Percentiles rank a stretch among this genome's conserved stretches.
phyloP scores from a whole-genome alignment of 306 rosid genomes.

The Gastrolobium villosum region DNA sequence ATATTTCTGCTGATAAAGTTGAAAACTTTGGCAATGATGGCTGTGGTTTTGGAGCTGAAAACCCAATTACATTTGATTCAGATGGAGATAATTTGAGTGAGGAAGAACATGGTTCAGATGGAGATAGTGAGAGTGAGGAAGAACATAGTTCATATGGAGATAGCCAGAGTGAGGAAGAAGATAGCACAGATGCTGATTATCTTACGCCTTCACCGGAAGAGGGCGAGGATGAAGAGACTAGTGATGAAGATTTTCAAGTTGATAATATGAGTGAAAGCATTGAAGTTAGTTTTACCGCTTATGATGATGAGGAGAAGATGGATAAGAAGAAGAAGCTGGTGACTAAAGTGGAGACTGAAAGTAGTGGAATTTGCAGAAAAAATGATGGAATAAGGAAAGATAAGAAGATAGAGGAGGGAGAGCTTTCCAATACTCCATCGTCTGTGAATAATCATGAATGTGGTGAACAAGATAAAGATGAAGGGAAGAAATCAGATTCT shows the following conservation, averaged over 20 bases:
- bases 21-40: background rate
- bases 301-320: background rate
- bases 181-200: background rate
- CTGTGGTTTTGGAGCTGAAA: background rate
- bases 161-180: background rate
- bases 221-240: background rate
- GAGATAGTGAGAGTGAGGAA: background rate
- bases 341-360: background rate
- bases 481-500: background rate
- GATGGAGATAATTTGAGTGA: background rate
- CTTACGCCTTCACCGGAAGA: background rate
- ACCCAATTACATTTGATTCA: background rate
- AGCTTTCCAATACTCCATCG: background rate
- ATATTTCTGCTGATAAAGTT: background rate
- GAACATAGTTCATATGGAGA: background rate
- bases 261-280: background rate
- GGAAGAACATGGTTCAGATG: background rate
- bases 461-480: background rate
- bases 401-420: background rate
- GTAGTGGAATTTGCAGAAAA: background rate
- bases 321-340: background rate
- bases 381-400: background rate
- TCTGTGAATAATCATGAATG: background rate
- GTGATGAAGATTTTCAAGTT: conserved; percentile 41
- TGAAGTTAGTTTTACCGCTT: background rate